Evolutionary conservation across 2,329 filamentous ascomycete species (phyloP), one percentile per base, ranked within the genome.

Genomic region (Penicillium sp.): DNA sequence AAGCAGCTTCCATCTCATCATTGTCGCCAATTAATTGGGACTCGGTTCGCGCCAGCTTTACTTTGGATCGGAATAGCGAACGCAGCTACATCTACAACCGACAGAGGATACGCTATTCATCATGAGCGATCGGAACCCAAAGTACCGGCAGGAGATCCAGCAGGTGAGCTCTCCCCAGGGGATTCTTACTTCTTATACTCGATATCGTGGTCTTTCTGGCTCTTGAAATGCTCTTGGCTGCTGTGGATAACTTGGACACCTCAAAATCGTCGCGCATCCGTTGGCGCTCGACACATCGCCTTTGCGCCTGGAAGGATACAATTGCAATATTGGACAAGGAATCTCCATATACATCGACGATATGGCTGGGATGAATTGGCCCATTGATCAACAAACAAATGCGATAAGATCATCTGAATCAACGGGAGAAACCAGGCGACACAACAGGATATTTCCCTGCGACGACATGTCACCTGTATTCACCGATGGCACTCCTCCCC

Each of bases 111-210:
- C 47, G 11, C n/a, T 40, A 22, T 27, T 4, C 77, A 81, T 71
- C 53, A 92, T 91, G 89, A 82, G 86, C 64, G 90, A 94, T 75
- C 84, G 83, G 72, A 83, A 83, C 67, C 86, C 84, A 75, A 97
- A 97, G 76, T 99, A 97, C 76, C 87, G 92, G 74, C 92, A 95
- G 79, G 94, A 99, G 82, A 99, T 99, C 78, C 94, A 96, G 77
- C 93, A 95, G 89, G 90, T 92, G 72, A 78, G 87, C 60, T 6
- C 24, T 29, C 22, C 24, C 21, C 18, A 7, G 13, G 13, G 18
- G 6, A 16, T 6, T 36, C 13, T 18, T 14, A n/a, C 11, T 7
- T n/a, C 34, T n/a, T 36, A 36, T 36, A 36, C 14, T 13, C 34
- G 34, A 3, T 36, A 4, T n/a, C 13, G 6, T 36, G 6, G 34